Evolutionary conservation across 257 asterid species (phyloP).

Genomic region (Petrea volubilis): DNA sequence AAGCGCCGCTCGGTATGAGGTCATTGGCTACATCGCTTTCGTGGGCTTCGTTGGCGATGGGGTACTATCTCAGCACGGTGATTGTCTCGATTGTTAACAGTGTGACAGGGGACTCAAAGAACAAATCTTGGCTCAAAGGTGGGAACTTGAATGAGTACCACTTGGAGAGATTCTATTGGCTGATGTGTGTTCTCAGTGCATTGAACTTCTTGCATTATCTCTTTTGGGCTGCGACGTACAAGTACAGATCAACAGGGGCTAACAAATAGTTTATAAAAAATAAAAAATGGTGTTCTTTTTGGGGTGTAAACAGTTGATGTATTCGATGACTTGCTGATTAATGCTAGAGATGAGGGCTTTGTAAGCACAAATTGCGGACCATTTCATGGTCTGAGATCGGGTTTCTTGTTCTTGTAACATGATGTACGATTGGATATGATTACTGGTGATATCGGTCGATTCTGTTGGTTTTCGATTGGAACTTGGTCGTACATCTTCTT

Average conservation of each 20-base stretch:
- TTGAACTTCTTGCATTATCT: constrained; percentile 79
- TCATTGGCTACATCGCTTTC: constrained; percentile 86
- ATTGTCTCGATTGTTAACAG: constrained; percentile 71
- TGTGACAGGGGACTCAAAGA: constrained; percentile 47
- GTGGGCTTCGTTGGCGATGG: constrained; percentile 86
- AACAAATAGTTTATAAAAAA: constrained; percentile 4
- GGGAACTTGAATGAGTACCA: constrained; percentile 59
- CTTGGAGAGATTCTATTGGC: constrained; percentile 83
- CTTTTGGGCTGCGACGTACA: constrained; percentile 77
- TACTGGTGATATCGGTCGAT: constrained; percentile 4
- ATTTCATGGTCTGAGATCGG: constrained; percentile 2
- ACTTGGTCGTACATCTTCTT: background rate
- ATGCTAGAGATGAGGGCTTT: constrained; percentile 17
- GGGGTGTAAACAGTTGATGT: constrained; percentile 29
- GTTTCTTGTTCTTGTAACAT: constrained; percentile 28
- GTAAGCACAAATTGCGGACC: background rate
- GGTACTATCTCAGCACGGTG: constrained; percentile 76
- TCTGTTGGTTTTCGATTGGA: background rate
- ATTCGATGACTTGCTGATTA: constrained; percentile 42
- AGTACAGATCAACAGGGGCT: constrained; percentile 44
- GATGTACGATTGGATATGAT: background rate
- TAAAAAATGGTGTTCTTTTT: too few species aligned
- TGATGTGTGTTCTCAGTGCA: constrained; percentile 76
- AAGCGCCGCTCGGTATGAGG: constrained; percentile 79
- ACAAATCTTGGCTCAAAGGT: constrained; percentile 72